phyloP scores from a whole-genome alignment of 2,329 filamentous ascomycete genomes.

The Trichoderma sp. region DNA sequence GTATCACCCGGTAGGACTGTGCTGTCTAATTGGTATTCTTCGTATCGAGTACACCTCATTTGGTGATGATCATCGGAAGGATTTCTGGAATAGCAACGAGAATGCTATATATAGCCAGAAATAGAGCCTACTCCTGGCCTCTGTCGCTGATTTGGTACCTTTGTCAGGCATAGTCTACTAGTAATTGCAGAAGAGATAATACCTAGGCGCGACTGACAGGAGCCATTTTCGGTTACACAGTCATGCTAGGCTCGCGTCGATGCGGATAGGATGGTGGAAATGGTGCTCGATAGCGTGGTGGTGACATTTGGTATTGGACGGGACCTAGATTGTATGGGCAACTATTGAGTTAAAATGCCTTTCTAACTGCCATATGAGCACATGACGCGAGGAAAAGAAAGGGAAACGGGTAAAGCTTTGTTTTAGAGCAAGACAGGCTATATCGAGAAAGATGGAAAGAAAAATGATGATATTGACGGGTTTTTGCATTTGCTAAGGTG shows the following conservation, averaged over 20 bases:
- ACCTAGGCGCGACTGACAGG: background rate
- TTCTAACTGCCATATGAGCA: background rate
- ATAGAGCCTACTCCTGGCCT: background rate
- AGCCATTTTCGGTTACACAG: background rate
- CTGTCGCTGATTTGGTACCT: background rate
- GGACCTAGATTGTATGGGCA: background rate
- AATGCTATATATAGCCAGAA: background rate
- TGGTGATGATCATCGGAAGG: background rate
- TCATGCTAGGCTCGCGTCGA: conserved; percentile 21
- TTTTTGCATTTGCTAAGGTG: background rate
- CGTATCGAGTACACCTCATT: background rate
- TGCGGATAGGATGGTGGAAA: conserved; percentile 1
- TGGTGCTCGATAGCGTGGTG: background rate
- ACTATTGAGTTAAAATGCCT: background rate
- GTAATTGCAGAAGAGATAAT: background rate
- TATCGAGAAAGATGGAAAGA: background rate
- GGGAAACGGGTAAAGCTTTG: background rate
- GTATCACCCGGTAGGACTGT: background rate
- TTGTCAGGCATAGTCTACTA: background rate
- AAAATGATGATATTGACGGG: background rate
- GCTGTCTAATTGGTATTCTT: background rate
- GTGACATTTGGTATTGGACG: background rate
- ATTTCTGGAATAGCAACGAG: background rate
- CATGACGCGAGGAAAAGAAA: background rate
- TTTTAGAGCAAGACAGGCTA: background rate